These are phyloP conservation scores for Pythium rishiriense DNA, from an alignment of 352 stramenopile genomes.

Conservation along the genomic window DNA sequence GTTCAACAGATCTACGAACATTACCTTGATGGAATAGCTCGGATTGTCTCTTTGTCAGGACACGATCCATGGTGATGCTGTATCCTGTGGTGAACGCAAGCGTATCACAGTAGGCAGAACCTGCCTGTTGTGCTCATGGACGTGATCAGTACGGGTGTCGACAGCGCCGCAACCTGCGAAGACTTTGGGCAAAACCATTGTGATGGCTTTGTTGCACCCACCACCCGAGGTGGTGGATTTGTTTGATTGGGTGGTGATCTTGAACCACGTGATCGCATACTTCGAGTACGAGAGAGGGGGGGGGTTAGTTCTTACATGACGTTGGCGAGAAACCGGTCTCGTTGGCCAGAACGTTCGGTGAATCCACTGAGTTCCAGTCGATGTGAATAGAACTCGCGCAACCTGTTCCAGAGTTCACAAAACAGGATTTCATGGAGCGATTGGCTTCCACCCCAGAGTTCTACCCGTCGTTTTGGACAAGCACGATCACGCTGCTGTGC, in stretches of 20 bases:
- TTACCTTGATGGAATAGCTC: not conserved
- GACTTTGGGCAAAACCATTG: not conserved
- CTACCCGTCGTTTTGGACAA: no score
- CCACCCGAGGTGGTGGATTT: not conserved
- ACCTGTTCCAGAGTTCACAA: not conserved
- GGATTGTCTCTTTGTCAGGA: not conserved
- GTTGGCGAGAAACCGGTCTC: no score
- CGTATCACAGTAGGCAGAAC: not conserved
- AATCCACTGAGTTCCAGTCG: no score
- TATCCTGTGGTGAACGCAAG: not conserved
- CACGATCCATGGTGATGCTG: not conserved
- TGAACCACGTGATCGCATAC: not conserved
- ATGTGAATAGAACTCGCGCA: conserved; percentile 19
- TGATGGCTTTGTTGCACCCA: not conserved
- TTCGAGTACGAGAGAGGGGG: not conserved
- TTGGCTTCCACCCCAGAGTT: no score
- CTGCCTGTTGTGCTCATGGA: not conserved
- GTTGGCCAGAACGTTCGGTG: no score
- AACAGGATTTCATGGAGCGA: no score
- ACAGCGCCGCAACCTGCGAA: not conserved
- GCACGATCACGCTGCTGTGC: no score
- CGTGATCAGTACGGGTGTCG: not conserved
- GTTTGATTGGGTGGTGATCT: not conserved
- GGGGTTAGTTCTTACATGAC: no score
- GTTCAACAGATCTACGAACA: not conserved